Conservation (phyloP, 139 green algal species). For the Chlamydomonas incerta region DNA sequence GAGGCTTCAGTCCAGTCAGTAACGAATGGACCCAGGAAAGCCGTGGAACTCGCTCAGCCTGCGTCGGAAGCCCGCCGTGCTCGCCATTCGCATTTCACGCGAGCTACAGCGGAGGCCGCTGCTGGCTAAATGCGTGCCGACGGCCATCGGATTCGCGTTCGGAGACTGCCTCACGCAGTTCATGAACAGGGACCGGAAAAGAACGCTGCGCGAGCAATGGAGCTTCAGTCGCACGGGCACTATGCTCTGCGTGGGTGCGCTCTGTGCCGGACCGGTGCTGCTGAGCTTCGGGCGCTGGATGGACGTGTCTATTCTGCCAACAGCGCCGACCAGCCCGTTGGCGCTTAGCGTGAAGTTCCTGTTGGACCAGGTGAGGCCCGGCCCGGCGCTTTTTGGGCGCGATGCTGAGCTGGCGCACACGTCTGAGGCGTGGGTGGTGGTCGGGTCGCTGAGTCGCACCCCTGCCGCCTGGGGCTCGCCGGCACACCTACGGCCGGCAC, state of each 20-base stretch:
- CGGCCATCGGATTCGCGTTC: slow-evolving; percentile 37
- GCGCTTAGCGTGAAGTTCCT: slow-evolving; percentile 22
- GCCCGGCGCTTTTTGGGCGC: too few species aligned
- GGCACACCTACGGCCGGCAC: too few species aligned
- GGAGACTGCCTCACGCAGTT: slow-evolving; percentile 43
- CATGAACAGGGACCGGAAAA: slow-evolving; percentile 28
- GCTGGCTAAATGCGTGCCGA: slow-evolving; percentile 30
- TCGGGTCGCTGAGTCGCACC: too few species aligned
- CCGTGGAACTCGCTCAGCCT: neutral
- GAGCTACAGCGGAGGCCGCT: slow-evolving; percentile 20
- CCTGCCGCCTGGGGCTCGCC: too few species aligned
- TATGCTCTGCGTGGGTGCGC: slow-evolving; percentile 45
- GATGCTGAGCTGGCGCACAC: too few species aligned
- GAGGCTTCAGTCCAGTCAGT: too few species aligned
- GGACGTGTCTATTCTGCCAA: slow-evolving; percentile 35
- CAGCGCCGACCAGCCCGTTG: neutral
- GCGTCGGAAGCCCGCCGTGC: slow-evolving; percentile 11
- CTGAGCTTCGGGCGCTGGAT: slow-evolving; percentile 44
- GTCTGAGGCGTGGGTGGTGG: too few species aligned
- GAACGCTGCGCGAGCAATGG: slow-evolving; percentile 8
- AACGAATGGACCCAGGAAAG: too few species aligned
- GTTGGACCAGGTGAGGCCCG: slow-evolving; percentile 31
- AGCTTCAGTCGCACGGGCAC: slow-evolving; percentile 28
- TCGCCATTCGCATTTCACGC: neutral
- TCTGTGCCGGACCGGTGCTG: slow-evolving; percentile 35